These are phyloP conservation scores for Russula emetica DNA, from an alignment of 768 basidiomycete genomes.

Conservation along the genomic window DNA sequence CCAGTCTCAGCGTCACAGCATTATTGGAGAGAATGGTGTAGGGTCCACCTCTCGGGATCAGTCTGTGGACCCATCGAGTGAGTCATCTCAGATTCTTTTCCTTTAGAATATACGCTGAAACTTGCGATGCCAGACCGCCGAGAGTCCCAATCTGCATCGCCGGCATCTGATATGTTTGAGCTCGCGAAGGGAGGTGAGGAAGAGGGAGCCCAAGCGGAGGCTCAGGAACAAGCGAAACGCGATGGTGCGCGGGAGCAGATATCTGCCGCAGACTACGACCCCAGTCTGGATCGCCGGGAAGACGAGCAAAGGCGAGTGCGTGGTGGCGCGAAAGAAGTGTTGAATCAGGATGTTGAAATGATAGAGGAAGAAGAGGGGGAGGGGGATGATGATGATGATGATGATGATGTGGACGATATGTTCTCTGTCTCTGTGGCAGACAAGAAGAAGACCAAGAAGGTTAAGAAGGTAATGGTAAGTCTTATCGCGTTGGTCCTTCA, in stretches of 20 bases:
- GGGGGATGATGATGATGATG: slow-evolving; percentile 36
- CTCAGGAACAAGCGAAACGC: slow-evolving; percentile 41
- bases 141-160: slow-evolving; percentile 55
- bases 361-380: slow-evolving; percentile 57
- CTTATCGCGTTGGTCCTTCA: slow-evolving; percentile 11
- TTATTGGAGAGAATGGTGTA: slow-evolving; percentile 33
- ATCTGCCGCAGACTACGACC: slow-evolving; percentile 91
- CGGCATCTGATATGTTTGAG: slow-evolving; percentile 56
- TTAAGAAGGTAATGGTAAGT: slow-evolving; percentile 50
- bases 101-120: background rate
- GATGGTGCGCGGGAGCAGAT: slow-evolving; percentile 60
- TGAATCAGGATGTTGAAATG: slow-evolving; percentile 43
- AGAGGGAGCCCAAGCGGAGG: slow-evolving; percentile 44
- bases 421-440: slow-evolving; percentile 63
- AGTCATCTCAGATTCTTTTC: background rate
- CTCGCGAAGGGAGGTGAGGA: slow-evolving; percentile 63
- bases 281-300: slow-evolving; percentile 74
- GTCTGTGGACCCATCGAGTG: slow-evolving; percentile 6
- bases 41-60: slow-evolving; percentile 6
- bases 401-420: slow-evolving; percentile 84
- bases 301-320: slow-evolving; percentile 72
- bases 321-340: slow-evolving; percentile 40
- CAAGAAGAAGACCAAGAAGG: slow-evolving; percentile 50
- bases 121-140: slow-evolving; percentile 24
- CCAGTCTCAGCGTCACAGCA: slow-evolving; percentile 52